These are phyloP conservation scores for Colletotrichum lindemuthianum DNA, from an alignment of 2,329 filamentous ascomycete genomes.

Conservation along the genomic window DNA sequence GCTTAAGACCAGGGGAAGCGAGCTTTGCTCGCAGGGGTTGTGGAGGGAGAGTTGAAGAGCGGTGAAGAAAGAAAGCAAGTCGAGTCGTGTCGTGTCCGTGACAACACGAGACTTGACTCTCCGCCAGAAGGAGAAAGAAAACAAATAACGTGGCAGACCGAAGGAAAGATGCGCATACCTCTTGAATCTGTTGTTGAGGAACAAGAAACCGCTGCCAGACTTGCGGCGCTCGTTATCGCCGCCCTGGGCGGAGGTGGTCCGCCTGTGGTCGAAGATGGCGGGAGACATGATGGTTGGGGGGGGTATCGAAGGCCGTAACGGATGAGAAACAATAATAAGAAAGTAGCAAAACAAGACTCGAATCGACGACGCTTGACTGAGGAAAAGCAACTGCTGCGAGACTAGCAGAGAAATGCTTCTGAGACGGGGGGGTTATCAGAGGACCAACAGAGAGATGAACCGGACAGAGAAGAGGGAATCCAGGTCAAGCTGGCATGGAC, in stretches of 20 bases:
- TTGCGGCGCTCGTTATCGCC: constrained; percentile 28
- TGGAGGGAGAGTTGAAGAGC: constrained; percentile 22
- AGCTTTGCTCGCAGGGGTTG: constrained; percentile 10
- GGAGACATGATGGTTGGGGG: constrained; percentile 26
- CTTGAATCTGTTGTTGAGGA: constrained; percentile 35
- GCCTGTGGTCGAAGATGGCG: constrained; percentile 29
- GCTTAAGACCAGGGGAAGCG: constrained; percentile 25
- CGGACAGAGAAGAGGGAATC: constrained; percentile 8
- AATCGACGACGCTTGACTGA: constrained; percentile 18
- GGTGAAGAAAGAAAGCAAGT: constrained; percentile 18
- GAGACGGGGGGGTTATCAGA: not conserved
- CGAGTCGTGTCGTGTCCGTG: constrained; percentile 3
- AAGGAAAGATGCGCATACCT: constrained; percentile 15
- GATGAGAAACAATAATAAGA: constrained; percentile 9
- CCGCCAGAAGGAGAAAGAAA: not conserved
- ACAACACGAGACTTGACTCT: constrained; percentile 9
- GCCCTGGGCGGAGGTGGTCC: constrained; percentile 6
- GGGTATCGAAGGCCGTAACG: constrained; percentile 32
- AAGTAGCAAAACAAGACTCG: constrained; percentile 7
- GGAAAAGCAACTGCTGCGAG: constrained; percentile 17
- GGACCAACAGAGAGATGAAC: constrained; percentile 16
- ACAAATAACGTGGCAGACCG: constrained; percentile 9
- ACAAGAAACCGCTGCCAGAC: constrained; percentile 32
- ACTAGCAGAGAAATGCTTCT: constrained; percentile 12
- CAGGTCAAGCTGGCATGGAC: constrained; percentile 15